Conservation (phyloP, 306 rosid genomes). For the Betula pendula region DNA sequence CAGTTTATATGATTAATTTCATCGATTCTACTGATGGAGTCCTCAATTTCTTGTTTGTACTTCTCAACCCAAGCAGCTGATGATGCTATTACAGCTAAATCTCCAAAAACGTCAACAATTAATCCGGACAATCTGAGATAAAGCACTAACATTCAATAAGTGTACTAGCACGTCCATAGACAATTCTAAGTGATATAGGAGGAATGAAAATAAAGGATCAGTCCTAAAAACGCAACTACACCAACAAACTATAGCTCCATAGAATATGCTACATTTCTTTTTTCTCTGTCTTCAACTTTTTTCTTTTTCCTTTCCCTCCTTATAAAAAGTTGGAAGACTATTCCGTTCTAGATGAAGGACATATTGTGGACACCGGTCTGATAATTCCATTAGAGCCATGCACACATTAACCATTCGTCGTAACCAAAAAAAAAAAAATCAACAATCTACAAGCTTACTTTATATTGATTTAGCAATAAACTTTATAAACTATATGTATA, state of each 20-base stretch:
- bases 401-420: no score
- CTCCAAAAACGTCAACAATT: constrained; percentile 84
- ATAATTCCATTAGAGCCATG: no score
- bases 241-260: no score
- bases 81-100: constrained; percentile 85
- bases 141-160: constrained; percentile 20
- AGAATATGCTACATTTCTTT: no score
- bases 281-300: no score
- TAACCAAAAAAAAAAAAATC: no score
- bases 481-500: no score
- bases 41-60: constrained; percentile 74
- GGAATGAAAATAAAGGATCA: not conserved
- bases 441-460: no score
- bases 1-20: constrained; percentile 71
- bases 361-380: not conserved
- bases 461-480: no score
- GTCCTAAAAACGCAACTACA: not conserved
- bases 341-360: not conserved
- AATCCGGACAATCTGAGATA: constrained; percentile 78
- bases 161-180: not conserved
- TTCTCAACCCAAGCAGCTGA: constrained; percentile 99
- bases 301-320: no score
- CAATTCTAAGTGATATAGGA: not conserved
- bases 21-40: constrained; percentile 42
- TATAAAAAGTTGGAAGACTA: not conserved